These are phyloP conservation scores for Dictyostelium purpureum DNA, from an alignment of 78 protist species.

Conservation along the genomic window DNA sequence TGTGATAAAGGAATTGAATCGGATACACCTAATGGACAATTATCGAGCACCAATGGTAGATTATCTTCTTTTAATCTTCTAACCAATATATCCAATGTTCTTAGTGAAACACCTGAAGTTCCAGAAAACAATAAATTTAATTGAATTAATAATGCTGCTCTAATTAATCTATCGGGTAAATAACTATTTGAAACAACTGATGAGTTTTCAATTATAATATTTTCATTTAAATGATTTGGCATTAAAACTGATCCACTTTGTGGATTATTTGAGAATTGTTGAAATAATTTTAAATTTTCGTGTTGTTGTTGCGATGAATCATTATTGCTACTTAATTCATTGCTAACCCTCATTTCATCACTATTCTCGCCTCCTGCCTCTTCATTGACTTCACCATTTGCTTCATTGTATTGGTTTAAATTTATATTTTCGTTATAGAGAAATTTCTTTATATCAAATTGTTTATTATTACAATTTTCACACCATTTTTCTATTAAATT, in stretches of 20 bases:
- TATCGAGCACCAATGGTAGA: neutral
- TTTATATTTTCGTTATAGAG: neutral
- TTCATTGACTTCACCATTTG: too few relatives aligned
- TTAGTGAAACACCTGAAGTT: neutral
- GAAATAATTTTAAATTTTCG: neutral
- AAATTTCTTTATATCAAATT: neutral
- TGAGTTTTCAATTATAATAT: neutral
- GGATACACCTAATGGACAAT: neutral
- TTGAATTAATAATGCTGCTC: constrained; percentile 23
- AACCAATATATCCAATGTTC: neutral
- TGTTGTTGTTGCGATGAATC: neutral
- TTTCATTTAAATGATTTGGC: neutral
- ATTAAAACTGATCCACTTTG: neutral
- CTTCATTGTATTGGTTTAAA: neutral
- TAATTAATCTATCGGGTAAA: neutral
- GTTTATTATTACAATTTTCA: neutral
- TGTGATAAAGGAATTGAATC: constrained; percentile 6
- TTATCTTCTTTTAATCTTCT: constrained; percentile 17
- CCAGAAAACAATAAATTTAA: constrained; percentile 26
- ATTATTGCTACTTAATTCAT: neutral
- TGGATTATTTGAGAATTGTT: neutral
- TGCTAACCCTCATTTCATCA: neutral
- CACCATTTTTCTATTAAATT: neutral
- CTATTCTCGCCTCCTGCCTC: neutral
- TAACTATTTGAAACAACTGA: neutral